Percentiles rank a stretch among this genome's conserved stretches.
Conservation (phyloP, 2,329 filamentous ascomycete genomes). For the Venturia oleaginea region DNA sequence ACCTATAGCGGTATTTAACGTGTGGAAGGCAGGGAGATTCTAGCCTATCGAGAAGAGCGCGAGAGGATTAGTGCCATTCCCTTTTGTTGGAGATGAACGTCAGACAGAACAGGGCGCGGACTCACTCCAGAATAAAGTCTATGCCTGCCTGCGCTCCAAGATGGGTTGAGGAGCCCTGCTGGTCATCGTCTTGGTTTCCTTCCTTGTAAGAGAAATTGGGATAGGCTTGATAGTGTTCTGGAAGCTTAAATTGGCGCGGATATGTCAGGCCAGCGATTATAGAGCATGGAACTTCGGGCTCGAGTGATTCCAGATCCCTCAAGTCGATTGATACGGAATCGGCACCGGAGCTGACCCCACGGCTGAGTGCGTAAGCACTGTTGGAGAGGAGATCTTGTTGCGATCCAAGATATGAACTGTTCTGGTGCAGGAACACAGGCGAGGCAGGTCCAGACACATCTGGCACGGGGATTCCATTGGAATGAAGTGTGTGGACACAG, state of each 20-base stretch:
- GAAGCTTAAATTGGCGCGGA: background rate
- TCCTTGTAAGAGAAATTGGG: background rate
- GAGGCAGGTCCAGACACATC: background rate
- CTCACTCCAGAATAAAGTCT: constrained; percentile 11
- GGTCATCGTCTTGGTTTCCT: background rate
- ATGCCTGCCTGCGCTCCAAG: background rate
- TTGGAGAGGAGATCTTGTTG: background rate
- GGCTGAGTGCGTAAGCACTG: background rate
- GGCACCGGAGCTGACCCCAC: background rate
- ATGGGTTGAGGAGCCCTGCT: background rate
- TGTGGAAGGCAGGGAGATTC: constrained; percentile 5
- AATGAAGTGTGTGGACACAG: background rate
- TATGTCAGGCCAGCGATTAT: background rate
- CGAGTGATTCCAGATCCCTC: background rate
- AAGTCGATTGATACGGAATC: background rate
- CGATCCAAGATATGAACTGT: background rate
- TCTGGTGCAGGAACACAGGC: background rate
- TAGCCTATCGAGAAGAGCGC: background rate
- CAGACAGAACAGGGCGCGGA: background rate
- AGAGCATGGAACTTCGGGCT: background rate
- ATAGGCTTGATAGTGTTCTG: background rate
- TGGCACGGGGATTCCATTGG: background rate
- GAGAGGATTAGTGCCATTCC: background rate
- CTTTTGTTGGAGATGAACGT: background rate
- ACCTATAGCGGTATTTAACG: background rate